These are phyloP conservation scores for Paspalum notatum DNA, from an alignment of 176 grass and related monocot species.

Conservation along the genomic window DNA sequence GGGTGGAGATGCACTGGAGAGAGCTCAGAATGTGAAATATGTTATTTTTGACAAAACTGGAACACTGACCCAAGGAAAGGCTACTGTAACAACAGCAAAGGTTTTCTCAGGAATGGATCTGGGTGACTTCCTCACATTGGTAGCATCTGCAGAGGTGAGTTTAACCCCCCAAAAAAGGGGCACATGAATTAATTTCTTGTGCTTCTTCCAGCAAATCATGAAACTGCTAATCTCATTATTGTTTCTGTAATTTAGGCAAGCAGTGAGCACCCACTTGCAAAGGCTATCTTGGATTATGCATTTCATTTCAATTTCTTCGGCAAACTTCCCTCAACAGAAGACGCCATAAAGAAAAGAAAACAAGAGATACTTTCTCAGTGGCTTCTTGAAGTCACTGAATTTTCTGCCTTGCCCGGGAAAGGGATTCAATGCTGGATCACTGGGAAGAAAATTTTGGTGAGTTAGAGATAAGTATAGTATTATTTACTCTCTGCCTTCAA, in stretches of 20 bases:
- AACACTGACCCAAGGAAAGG: conserved; percentile 87
- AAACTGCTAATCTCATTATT: conserved; percentile 28
- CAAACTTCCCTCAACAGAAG: conserved; percentile 60
- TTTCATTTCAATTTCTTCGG: conserved; percentile 92
- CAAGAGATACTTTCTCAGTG: conserved; percentile 77
- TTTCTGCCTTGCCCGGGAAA: conserved; percentile 84
- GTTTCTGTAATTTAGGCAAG: conserved; percentile 72
- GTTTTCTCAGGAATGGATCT: conserved; percentile 71
- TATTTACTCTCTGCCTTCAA: background rate
- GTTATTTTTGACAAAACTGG: conserved; percentile 86
- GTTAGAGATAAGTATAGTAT: conserved; percentile 22
- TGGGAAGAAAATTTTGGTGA: conserved; percentile 82
- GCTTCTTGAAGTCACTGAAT: conserved; percentile 72
- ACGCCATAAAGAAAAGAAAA: conserved; percentile 56
- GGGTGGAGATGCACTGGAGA: conserved; percentile 85
- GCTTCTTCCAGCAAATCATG: background rate
- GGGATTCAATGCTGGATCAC: conserved; percentile 74
- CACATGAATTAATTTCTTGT: background rate
- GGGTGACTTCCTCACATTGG: conserved; percentile 71
- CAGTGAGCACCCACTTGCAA: conserved; percentile 94
- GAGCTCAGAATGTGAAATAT: conserved; percentile 69
- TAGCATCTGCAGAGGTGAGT: conserved; percentile 82
- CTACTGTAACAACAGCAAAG: conserved; percentile 68
- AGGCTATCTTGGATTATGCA: conserved; percentile 88
- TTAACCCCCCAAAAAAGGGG: background rate